Conservation (phyloP, 2,329 filamentous ascomycete genomes). For the Diaporthe sp. region DNA sequence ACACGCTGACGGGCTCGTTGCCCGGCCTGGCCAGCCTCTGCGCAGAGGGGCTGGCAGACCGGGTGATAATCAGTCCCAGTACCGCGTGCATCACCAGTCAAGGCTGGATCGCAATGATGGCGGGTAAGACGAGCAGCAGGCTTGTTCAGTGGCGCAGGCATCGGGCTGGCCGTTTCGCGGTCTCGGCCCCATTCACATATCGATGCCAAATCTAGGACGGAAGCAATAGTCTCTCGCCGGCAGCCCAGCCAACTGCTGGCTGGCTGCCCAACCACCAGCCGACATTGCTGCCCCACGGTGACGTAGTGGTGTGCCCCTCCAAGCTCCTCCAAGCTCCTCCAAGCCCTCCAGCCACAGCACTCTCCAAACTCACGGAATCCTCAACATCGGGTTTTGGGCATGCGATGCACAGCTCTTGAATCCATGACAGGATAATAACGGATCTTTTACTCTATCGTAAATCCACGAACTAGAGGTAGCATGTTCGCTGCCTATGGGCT, state of each 20-base stretch:
- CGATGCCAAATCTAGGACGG: not conserved
- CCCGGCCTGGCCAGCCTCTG: not conserved
- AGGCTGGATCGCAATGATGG: not conserved
- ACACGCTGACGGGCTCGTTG: not conserved
- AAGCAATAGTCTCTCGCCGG: too few relatives aligned
- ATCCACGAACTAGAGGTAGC: not conserved
- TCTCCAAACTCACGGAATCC: not conserved
- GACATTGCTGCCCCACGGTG: constrained; percentile 25
- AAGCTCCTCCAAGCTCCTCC: not conserved
- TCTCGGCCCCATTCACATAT: not conserved
- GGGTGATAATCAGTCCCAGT: not conserved
- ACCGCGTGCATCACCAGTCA: not conserved
- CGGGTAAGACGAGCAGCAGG: not conserved
- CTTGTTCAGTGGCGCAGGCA: constrained; percentile 1
- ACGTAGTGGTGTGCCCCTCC: constrained; percentile 25
- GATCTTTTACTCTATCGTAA: not conserved
- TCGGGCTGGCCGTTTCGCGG: constrained; percentile 10
- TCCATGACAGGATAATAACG: too few relatives aligned
- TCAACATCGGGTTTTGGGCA: not conserved
- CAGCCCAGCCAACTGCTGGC: not conserved
- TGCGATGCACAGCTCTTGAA: too few relatives aligned
- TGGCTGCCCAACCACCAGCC: constrained; percentile 25
- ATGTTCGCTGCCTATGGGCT: not conserved
- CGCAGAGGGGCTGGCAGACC: not conserved
- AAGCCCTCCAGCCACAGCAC: not conserved